Conservation (phyloP, 208 protist genomes). For the Leishmania aethiopica region DNA sequence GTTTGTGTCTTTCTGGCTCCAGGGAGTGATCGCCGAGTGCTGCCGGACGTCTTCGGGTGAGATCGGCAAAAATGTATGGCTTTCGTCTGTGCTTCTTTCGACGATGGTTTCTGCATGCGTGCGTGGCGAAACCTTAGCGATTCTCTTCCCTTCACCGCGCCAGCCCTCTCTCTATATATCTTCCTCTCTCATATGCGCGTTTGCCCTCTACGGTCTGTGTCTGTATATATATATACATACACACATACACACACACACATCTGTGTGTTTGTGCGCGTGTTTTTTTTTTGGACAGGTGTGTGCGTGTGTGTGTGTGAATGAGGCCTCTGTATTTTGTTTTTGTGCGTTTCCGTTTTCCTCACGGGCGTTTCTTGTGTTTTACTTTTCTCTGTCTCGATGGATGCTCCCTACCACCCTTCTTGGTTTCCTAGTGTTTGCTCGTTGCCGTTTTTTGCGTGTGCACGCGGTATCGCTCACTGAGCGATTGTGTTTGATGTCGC, state of each 20-base stretch:
- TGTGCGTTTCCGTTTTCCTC: conserved; percentile 13
- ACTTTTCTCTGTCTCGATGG: background rate
- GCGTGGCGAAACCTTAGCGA: background rate
- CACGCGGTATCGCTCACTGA: background rate
- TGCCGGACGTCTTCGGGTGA: background rate
- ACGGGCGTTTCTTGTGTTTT: background rate
- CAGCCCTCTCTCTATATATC: background rate
- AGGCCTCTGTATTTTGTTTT: conserved; percentile 5
- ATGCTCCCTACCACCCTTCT: background rate
- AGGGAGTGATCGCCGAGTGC: background rate
- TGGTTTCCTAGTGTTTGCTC: background rate
- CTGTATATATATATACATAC: no score
- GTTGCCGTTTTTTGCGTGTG: background rate
- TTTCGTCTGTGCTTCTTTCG: background rate
- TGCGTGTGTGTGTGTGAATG: background rate
- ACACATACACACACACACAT: no score
- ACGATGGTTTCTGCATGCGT: background rate
- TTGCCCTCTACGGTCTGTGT: no score
- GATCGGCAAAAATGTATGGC: background rate
- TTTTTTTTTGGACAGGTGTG: background rate
- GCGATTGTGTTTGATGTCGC: background rate
- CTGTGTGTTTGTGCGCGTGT: background rate
- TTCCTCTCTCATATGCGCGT: background rate
- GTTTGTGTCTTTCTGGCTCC: background rate
- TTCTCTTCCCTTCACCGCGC: background rate